Evolutionary conservation across 768 basidiomycete species (phyloP).

Genomic region (Rubroboletus satanas): DNA sequence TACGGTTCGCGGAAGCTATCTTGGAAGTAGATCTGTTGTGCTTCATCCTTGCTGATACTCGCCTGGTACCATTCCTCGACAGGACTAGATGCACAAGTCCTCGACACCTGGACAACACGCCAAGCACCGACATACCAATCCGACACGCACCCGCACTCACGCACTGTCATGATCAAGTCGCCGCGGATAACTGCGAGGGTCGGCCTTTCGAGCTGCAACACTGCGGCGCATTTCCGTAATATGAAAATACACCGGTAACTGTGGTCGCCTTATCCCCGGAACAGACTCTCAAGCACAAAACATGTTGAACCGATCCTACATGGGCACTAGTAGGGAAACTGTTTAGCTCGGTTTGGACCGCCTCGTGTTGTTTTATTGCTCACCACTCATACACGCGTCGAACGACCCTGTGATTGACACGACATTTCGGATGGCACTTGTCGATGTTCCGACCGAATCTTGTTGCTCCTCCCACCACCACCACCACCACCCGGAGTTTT

Average conservation of each 20-base stretch:
- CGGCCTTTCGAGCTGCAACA: constrained; percentile 5
- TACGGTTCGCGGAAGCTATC: background rate
- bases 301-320: background rate
- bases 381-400: background rate
- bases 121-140: background rate
- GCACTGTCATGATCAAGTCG: background rate
- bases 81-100: background rate
- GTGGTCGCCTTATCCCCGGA: background rate
- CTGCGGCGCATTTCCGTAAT: constrained; percentile 11
- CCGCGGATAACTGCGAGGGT: background rate
- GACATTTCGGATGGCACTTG: background rate
- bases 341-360: background rate
- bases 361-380: background rate
- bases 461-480: background rate
- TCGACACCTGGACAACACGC: background rate
- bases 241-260: constrained; percentile 7
- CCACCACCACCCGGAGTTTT: background rate
- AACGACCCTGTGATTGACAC: background rate
- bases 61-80: background rate
- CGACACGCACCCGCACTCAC: background rate
- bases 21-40: background rate
- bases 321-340: background rate
- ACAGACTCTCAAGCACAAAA: background rate
- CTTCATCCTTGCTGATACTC: background rate
- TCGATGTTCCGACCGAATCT: background rate